Evolutionary conservation across 2,329 filamentous ascomycete genomes (phyloP), one percentile per base, ranked within the genome.

Genomic region (Botrytis squamosa): DNA sequence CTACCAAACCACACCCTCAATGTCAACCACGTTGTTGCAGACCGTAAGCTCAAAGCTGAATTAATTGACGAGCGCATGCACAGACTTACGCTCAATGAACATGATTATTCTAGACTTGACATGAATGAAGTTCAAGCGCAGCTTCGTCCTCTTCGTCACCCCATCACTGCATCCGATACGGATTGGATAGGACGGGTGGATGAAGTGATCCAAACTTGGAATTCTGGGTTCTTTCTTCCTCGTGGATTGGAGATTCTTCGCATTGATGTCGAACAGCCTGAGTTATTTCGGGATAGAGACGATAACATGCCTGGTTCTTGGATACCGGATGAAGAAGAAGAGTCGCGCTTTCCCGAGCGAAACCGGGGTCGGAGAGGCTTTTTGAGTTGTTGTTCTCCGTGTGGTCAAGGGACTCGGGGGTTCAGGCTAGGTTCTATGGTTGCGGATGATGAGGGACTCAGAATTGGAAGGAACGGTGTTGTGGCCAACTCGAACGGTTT

Each of bases 221-320:
- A 90, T 76, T 82, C 84, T 4, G 84, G 85, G 6, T 89, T 90
- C 80, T 90, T 90, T 74, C 80, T 77, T 1, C 86, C 86, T 3
- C 82, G 88, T 18, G 85, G 85, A 22, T 80, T 89, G 16, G 80
- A 77, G 3, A 82, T 90, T 84, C 55, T 80, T 75, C 3, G 82
- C 87, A 69, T 82, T 85, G 49, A 69, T 16, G 2, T n/a, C 25
- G 62, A 25, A 66, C 8, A 49, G n/a, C 33, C 49, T 38, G 66
- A 62, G 38, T 22, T 40, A 22, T 16, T 40, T 25, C 10, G 33
- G 18, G 49, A 46, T 38, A 52, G 49, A 38, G 36, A 9, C 8
- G 8, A 40, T 46, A 18, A 40, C 14, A 83, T 72, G 84, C 86
- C 18, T 77, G 88, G 72, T 82, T 85, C 33, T 83, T 88, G 74